Evolutionary conservation across 2,329 filamentous ascomycete species (phyloP).

Genomic region (Curvularia sp.): DNA sequence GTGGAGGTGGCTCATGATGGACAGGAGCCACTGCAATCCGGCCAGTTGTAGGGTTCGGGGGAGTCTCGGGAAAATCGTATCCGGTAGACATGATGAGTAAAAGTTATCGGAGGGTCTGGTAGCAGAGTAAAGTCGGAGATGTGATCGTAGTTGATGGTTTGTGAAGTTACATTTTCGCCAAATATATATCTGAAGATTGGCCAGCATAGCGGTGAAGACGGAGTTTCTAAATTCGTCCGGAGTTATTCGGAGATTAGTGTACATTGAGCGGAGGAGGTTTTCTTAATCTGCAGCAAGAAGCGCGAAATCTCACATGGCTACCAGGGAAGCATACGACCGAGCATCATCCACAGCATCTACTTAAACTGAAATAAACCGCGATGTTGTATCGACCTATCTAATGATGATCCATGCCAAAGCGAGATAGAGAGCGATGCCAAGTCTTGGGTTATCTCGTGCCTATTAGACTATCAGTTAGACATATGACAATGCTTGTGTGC

Average conservation of each 20-base stretch:
- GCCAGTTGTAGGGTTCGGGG: neutral
- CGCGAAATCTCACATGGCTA: neutral
- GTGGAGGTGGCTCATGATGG: neutral
- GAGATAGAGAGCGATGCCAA: no score
- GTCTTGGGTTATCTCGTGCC: no score
- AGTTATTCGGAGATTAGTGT: neutral
- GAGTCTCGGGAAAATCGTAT: neutral
- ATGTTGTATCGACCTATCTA: no score
- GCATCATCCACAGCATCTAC: no score
- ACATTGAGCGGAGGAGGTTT: neutral
- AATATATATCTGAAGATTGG: neutral
- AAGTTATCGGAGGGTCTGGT: neutral
- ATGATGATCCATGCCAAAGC: no score
- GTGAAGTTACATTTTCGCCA: neutral
- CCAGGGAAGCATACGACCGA: neutral
- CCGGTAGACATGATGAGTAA: neutral
- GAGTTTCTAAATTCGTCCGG: neutral
- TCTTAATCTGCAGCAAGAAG: neutral
- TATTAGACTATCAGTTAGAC: no score
- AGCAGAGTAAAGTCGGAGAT: no score
- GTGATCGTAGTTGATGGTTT: neutral
- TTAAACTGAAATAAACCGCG: no score
- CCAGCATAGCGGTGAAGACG: neutral
- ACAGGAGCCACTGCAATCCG: neutral
- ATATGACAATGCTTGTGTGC: no score